A percentile compares a stretch with the other conserved stretches of the same genome.
phyloP scores from a whole-genome alignment of 2,329 filamentous ascomycete species.

The Paecilomyces variotii region DNA sequence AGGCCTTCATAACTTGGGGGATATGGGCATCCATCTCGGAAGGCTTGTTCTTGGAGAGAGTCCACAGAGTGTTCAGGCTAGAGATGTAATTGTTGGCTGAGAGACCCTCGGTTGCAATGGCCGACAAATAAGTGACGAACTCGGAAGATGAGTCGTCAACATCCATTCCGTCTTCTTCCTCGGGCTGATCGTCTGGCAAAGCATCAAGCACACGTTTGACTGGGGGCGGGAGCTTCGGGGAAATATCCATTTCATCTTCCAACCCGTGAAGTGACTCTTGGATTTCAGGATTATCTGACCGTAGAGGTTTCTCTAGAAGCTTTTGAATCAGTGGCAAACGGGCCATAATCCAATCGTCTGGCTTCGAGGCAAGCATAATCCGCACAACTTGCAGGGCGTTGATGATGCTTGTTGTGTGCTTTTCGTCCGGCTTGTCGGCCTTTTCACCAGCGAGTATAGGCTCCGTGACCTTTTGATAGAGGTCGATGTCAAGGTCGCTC shows the following conservation, averaged over 20 bases:
- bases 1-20: conserved; percentile 77
- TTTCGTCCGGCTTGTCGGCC: conserved; percentile 72
- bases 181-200: conserved; percentile 69
- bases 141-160: conserved; percentile 70
- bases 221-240: conserved; percentile 63
- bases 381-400: conserved; percentile 91
- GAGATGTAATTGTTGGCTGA: conserved; percentile 74
- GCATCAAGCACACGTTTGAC: conserved; percentile 80
- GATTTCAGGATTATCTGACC: conserved; percentile 81
- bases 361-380: conserved; percentile 78
- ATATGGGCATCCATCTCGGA: conserved; percentile 87
- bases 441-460: conserved; percentile 77
- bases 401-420: conserved; percentile 78
- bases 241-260: conserved; percentile 62
- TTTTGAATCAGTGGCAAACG: conserved; percentile 74
- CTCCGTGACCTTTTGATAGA: conserved; percentile 85
- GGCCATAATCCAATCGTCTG: conserved; percentile 81
- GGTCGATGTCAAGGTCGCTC: conserved; percentile 83
- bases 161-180: conserved; percentile 78
- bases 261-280: conserved; percentile 82
- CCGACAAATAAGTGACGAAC: conserved; percentile 74
- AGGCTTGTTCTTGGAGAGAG: conserved; percentile 74
- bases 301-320: conserved; percentile 79
- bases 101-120: conserved; percentile 80
- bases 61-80: conserved; percentile 90